phyloP scores from a whole-genome alignment of 78 protist species.

The Chrysochromulina parva region DNA sequence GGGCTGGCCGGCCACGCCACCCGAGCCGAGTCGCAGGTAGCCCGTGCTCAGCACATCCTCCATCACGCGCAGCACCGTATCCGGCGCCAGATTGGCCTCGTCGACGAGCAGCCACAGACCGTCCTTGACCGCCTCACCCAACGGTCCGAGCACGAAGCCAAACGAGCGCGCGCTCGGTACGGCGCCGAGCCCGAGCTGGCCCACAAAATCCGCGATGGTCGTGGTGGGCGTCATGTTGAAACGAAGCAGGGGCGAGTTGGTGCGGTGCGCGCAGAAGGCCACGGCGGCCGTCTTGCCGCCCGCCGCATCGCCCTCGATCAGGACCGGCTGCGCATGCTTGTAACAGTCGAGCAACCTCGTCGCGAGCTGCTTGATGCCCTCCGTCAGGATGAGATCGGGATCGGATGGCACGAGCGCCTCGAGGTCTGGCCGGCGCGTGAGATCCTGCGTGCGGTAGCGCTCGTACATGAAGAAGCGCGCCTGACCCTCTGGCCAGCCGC shows the following conservation, averaged over 20 bases:
- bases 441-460: no score
- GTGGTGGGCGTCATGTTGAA: slow-evolving; percentile 4
- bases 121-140: not conserved
- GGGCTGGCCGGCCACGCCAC: not conserved
- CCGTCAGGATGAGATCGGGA: not conserved
- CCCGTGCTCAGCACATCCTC: not conserved
- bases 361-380: not conserved
- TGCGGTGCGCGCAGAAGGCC: not conserved
- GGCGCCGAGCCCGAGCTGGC: not conserved
- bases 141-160: not conserved
- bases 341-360: not conserved
- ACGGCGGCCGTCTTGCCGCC: slow-evolving; percentile 14
- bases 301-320: slow-evolving; percentile 13
- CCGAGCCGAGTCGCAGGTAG: not conserved
- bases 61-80: not conserved
- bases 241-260: slow-evolving; percentile 3
- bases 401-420: not conserved
- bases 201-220: not conserved
- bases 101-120: slow-evolving; percentile 22
- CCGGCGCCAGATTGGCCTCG: slow-evolving; percentile 12
- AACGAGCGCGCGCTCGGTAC: not conserved
- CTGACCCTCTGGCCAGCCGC: no score
- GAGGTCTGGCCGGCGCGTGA: no score
- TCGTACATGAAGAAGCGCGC: no score
- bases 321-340: not conserved